Conservation (phyloP, 23 red algal genomes). For the Pyropia haitanensis region DNA sequence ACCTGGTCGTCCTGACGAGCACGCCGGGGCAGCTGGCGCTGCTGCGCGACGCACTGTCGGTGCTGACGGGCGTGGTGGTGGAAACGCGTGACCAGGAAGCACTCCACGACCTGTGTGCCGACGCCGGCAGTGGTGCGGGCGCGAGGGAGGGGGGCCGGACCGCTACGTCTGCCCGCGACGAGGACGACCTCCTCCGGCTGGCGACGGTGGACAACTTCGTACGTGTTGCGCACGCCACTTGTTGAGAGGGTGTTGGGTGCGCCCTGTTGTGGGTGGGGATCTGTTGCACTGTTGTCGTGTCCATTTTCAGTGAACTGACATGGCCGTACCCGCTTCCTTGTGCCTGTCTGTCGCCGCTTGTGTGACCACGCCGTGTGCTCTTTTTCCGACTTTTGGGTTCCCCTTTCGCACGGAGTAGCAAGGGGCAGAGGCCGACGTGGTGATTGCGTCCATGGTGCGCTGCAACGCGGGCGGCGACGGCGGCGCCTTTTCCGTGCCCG, state of each 20-base stretch:
- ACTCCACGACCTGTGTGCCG: neutral
- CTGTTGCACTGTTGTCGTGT: too few species aligned
- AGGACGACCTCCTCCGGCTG: constrained; percentile 9
- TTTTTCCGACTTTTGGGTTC: too few species aligned
- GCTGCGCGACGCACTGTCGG: neutral
- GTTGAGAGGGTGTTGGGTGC: too few species aligned
- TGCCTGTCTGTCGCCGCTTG: too few species aligned
- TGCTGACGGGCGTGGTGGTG: constrained; percentile 7
- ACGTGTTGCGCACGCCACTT: too few species aligned
- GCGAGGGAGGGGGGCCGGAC: neutral
- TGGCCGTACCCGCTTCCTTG: too few species aligned
- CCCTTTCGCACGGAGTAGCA: neutral
- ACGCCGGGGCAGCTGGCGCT: constrained; percentile 32
- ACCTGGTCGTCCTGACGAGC: constrained; percentile 27
- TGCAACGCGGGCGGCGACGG: constrained; percentile 11
- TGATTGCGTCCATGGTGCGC: constrained; percentile 31
- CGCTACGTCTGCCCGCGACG: neutral
- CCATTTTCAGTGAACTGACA: too few species aligned
- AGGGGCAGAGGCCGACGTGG: constrained; percentile 30
- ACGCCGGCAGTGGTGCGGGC: neutral
- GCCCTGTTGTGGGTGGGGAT: too few species aligned
- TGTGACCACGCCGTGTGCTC: too few species aligned
- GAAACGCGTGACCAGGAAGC: constrained; percentile 20
- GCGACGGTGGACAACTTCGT: constrained; percentile 42
- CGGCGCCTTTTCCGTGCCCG: constrained; percentile 8